Conservation (phyloP, 768 basidiomycete genomes). For the Mycena chlorophos region DNA sequence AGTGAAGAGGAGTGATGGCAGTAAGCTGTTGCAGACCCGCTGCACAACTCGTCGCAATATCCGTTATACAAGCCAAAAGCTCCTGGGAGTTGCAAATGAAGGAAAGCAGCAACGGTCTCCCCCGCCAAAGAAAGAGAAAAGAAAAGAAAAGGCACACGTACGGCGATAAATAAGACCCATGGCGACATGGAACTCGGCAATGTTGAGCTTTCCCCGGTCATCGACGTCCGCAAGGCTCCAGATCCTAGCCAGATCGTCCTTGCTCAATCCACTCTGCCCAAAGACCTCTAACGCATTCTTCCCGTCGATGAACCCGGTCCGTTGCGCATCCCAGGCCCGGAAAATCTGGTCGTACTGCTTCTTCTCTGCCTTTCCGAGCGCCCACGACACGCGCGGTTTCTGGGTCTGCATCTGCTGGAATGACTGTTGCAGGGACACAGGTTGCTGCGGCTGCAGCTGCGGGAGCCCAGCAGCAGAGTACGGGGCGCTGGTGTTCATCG, state of each 20-base stretch:
- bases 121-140: slow-evolving; percentile 3
- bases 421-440: slow-evolving; percentile 72
- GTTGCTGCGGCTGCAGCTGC: slow-evolving; percentile 66
- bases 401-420: slow-evolving; percentile 83
- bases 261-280: slow-evolving; percentile 85
- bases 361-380: slow-evolving; percentile 84
- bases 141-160: slow-evolving; percentile 43
- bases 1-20: too few species aligned
- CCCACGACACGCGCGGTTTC: slow-evolving; percentile 79
- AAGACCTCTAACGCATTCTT: slow-evolving; percentile 88
- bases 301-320: slow-evolving; percentile 84
- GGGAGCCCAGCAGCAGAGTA: slow-evolving; percentile 62
- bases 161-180: slow-evolving; percentile 98
- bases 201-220: slow-evolving; percentile 92
- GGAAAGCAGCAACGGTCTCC: too few species aligned
- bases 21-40: too few species aligned
- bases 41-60: too few species aligned
- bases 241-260: slow-evolving; percentile 88
- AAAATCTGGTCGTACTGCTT: slow-evolving; percentile 97
- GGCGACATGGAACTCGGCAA: slow-evolving; percentile 96
- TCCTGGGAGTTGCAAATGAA: too few species aligned
- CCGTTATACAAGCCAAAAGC: too few species aligned
- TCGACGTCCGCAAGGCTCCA: slow-evolving; percentile 94
- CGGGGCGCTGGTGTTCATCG: slow-evolving; percentile 60
- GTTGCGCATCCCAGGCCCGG: slow-evolving; percentile 87